Conservation (phyloP, 306 rosid species). For the Citrullus amarus region DNA sequence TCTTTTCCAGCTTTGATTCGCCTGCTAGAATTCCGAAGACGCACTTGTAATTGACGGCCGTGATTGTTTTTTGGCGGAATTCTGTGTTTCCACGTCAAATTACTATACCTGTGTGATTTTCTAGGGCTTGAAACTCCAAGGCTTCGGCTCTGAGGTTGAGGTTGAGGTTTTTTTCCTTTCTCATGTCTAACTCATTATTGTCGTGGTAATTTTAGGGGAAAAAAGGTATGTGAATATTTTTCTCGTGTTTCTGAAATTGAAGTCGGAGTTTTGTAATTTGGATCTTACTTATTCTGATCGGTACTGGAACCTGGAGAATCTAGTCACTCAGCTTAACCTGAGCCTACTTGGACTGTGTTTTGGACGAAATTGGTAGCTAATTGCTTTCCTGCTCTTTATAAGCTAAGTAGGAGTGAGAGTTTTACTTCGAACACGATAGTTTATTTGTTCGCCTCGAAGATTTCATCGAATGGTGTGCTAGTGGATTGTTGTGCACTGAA, state of each 20-base stretch:
- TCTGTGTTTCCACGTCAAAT: constrained; percentile 1
- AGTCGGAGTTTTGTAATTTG: not conserved
- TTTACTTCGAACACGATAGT: not conserved
- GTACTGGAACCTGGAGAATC: not conserved
- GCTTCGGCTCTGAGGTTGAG: not conserved
- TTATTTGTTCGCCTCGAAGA: not conserved
- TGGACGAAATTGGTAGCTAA: not conserved
- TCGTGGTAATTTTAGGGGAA: not conserved
- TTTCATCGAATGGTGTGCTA: not conserved
- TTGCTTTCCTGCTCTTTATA: too few species aligned
- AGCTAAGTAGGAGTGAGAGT: not conserved
- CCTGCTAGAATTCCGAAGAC: constrained; percentile 9
- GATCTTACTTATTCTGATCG: not conserved
- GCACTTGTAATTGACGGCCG: constrained; percentile 1
- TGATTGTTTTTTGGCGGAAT: not conserved
- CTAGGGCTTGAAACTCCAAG: constrained; percentile 21
- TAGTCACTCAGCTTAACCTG: not conserved
- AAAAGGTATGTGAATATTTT: not conserved
- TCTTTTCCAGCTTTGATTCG: not conserved
- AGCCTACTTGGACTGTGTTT: not conserved
- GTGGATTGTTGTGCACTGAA: not conserved
- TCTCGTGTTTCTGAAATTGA: not conserved
- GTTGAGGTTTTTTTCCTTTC: not conserved
- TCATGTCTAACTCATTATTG: not conserved
- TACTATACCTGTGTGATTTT: constrained; percentile 11